These are phyloP conservation scores for Picochlorum sp. DNA, from an alignment of 139 green algal genomes.

Conservation along the genomic window DNA sequence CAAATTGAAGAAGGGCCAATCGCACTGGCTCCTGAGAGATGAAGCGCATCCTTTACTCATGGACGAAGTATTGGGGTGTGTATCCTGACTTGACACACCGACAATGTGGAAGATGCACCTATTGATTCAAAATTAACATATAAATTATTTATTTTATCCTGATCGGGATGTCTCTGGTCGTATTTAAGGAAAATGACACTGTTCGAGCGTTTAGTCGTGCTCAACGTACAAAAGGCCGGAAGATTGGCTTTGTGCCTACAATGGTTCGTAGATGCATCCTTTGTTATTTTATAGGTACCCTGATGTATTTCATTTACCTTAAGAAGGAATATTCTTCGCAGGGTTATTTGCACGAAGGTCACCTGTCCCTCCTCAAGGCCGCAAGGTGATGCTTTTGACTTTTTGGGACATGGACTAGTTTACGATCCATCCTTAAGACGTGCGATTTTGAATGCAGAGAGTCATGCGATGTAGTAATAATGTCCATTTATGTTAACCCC, in stretches of 20 bases:
- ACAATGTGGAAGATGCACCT: too few species aligned
- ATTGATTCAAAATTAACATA: neutral
- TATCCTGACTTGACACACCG: neutral
- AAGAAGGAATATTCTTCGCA: too few species aligned
- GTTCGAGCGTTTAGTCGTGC: conserved; percentile 66
- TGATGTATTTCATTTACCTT: too few species aligned
- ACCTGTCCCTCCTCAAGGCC: conserved; percentile 73
- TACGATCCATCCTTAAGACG: too few species aligned
- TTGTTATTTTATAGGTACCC: too few species aligned
- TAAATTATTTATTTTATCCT: neutral
- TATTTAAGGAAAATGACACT: neutral
- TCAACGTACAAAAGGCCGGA: conserved; percentile 41
- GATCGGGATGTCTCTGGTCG: neutral
- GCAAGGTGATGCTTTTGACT: conserved; percentile 35
- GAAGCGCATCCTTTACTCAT: conserved; percentile 36
- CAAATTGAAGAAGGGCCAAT: conserved; percentile 17
- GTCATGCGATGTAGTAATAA: conserved; percentile 71
- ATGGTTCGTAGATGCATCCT: too few species aligned
- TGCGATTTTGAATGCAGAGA: conserved; percentile 31
- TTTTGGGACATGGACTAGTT: neutral
- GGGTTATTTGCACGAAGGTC: conserved; percentile 89
- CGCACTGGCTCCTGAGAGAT: conserved; percentile 32
- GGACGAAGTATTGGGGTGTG: conserved; percentile 28
- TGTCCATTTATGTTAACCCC: conserved; percentile 96
- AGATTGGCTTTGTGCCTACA: conserved; percentile 86